A percentile compares a stretch with the other conserved stretches of the same genome.
Conservation (phyloP, 176 grass and related monocot genomes). For the Metroxylon sagu region DNA sequence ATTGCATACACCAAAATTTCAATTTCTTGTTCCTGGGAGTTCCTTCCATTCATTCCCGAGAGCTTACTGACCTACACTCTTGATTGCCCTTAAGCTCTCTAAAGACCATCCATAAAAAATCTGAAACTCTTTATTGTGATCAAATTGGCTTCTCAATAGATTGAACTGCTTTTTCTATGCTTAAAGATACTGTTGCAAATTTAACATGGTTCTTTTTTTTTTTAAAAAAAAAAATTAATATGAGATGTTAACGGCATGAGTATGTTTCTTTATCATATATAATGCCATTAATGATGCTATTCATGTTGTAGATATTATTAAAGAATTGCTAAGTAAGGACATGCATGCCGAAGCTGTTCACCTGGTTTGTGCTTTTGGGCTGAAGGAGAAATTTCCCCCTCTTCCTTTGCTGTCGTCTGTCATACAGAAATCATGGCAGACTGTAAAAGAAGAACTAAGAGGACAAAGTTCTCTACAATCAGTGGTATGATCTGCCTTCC, state of each 20-base stretch:
- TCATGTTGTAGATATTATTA: slow-evolving; percentile 39
- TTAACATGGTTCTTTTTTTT: too few species aligned
- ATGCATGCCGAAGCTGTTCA: slow-evolving; percentile 34
- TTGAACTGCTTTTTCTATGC: too few species aligned
- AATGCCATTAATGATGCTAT: neutral
- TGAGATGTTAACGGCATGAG: neutral
- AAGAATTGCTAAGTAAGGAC: slow-evolving; percentile 35
- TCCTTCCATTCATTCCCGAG: too few species aligned
- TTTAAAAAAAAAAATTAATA: too few species aligned
- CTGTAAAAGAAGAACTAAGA: slow-evolving; percentile 1
- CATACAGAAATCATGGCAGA: slow-evolving; percentile 28
- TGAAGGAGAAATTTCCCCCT: slow-evolving; percentile 36
- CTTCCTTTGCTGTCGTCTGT: slow-evolving; percentile 17
- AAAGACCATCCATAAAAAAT: too few species aligned
- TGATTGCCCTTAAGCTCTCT: too few species aligned
- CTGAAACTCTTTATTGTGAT: too few species aligned
- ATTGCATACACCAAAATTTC: too few species aligned
- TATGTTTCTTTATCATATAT: neutral
- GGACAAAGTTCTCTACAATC: slow-evolving; percentile 8
- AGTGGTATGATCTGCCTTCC: slow-evolving; percentile 3
- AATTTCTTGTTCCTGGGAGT: too few species aligned
- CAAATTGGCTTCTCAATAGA: too few species aligned
- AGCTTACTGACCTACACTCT: too few species aligned
- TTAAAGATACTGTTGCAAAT: too few species aligned
- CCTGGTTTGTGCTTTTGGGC: slow-evolving; percentile 40